A percentile compares a stretch with the other conserved stretches of the same genome.
phyloP scores from a whole-genome alignment of 2,329 filamentous ascomycete species.

The Xenoacremonium recifei region DNA sequence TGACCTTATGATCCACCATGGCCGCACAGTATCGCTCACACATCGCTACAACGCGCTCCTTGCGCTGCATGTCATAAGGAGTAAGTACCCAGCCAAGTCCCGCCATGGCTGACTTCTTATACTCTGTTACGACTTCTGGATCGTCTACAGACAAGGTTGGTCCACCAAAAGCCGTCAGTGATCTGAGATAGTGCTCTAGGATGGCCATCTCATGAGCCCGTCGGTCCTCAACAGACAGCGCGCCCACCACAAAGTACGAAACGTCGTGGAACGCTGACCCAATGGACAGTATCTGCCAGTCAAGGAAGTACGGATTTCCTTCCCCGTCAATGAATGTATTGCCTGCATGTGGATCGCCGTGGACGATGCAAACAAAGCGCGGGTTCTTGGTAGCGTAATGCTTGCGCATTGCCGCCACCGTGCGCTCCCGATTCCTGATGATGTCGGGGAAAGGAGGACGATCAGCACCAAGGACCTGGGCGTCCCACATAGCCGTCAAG shows the following conservation, averaged over 20 bases:
- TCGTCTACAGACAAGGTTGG: conserved; percentile 30
- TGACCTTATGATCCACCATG: conserved; percentile 36
- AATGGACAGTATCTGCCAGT: conserved; percentile 42
- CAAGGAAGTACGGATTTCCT: conserved; percentile 36
- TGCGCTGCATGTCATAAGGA: conserved; percentile 27
- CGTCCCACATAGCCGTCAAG: no score
- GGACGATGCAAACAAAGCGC: conserved; percentile 38
- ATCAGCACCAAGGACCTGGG: conserved; percentile 26
- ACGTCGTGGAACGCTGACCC: conserved; percentile 43
- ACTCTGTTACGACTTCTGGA: conserved; percentile 22
- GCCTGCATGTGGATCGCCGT: conserved; percentile 43
- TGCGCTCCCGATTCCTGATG: conserved; percentile 34
- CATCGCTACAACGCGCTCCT: conserved; percentile 32
- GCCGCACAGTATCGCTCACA: conserved; percentile 34
- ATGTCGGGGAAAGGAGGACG: conserved; percentile 35
- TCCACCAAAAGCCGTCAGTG: conserved; percentile 31
- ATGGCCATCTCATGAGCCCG: conserved; percentile 39
- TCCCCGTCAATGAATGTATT: conserved; percentile 41
- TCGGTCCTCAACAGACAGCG: conserved; percentile 38
- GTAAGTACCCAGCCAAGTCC: conserved; percentile 24
- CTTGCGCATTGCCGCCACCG: conserved; percentile 34
- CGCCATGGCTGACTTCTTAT: conserved; percentile 26
- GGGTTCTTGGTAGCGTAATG: conserved; percentile 37
- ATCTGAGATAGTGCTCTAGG: conserved; percentile 33
- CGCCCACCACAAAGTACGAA: conserved; percentile 38